Evolutionary conservation across 345 rosid species (phyloP).

Genomic region (Eutrema japonicum): DNA sequence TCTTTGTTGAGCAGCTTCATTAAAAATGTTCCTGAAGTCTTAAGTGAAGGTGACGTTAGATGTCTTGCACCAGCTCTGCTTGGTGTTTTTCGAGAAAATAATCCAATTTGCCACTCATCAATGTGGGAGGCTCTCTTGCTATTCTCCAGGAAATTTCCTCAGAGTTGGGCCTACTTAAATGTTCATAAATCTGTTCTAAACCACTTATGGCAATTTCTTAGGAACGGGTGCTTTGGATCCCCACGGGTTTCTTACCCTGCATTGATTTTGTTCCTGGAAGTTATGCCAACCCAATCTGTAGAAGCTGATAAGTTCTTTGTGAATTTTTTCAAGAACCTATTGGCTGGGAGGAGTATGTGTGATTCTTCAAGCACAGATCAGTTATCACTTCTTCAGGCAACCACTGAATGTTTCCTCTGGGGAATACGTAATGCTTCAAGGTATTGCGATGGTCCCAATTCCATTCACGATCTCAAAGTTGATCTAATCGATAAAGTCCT

Average conservation of each 20-base stretch:
- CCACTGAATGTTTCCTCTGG: slow-evolving; percentile 86
- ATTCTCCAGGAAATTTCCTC: slow-evolving; percentile 75
- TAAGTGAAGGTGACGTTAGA: slow-evolving; percentile 67
- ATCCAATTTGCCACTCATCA: slow-evolving; percentile 81
- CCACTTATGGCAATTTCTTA: slow-evolving; percentile 79
- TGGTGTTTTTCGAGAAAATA: slow-evolving; percentile 87
- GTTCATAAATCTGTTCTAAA: slow-evolving; percentile 67
- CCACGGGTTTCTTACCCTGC: slow-evolving; percentile 91
- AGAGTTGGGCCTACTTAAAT: slow-evolving; percentile 71
- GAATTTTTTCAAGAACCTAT: slow-evolving; percentile 71
- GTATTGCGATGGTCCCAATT: slow-evolving; percentile 58
- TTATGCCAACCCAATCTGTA: slow-evolving; percentile 64
- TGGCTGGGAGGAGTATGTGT: slow-evolving; percentile 76
- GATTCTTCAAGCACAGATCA: slow-evolving; percentile 57
- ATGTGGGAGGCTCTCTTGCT: slow-evolving; percentile 92
- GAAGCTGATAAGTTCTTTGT: slow-evolving; percentile 68
- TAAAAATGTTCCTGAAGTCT: slow-evolving; percentile 70
- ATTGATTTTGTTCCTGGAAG: slow-evolving; percentile 68
- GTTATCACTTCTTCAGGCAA: slow-evolving; percentile 62
- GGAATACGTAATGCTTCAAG: slow-evolving; percentile 76
- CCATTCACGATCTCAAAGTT: slow-evolving; percentile 54
- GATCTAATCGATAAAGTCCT: slow-evolving; percentile 64
- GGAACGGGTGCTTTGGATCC: slow-evolving; percentile 88
- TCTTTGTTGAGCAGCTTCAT: slow-evolving; percentile 70
- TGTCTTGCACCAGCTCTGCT: slow-evolving; percentile 68